Percentiles rank a stretch among this genome's conserved stretches.
Conservation (phyloP, 306 rosid genomes). For the Quercus agrifolia region DNA sequence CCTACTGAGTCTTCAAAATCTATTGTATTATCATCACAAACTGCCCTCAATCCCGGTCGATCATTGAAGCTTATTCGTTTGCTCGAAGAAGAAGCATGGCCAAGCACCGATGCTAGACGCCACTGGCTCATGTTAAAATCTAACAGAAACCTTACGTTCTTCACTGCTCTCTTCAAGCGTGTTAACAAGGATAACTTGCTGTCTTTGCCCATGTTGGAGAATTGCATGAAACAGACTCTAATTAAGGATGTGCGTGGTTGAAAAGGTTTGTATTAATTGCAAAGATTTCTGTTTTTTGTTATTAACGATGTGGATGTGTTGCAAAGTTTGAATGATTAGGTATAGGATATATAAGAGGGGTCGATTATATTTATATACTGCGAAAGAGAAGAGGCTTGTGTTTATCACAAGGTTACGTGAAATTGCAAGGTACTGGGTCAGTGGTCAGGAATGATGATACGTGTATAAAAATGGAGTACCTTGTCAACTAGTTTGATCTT, state of each 20-base stretch:
- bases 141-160: conserved; percentile 48
- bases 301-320: neutral
- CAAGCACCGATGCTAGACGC: conserved; percentile 45
- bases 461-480: conserved; percentile 20
- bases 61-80: conserved; percentile 48
- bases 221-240: neutral
- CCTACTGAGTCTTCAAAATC: conserved; percentile 24
- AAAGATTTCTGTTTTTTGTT: neutral
- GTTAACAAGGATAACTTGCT: conserved; percentile 28
- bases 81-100: conserved; percentile 27
- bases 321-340: too few species aligned
- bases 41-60: conserved; percentile 40
- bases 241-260: neutral
- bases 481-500: too few species aligned
- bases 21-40: neutral
- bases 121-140: conserved; percentile 44
- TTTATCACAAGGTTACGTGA: too few species aligned
- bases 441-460: conserved; percentile 2
- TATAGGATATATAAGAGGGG: neutral
- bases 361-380: too few species aligned
- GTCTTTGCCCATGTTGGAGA: conserved; percentile 16
- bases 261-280: neutral
- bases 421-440: conserved; percentile 1
- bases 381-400: too few species aligned
- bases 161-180: conserved; percentile 56